These are phyloP conservation scores for Quercus parvula DNA, from an alignment of 306 rosid genomes.

Conservation along the genomic window DNA sequence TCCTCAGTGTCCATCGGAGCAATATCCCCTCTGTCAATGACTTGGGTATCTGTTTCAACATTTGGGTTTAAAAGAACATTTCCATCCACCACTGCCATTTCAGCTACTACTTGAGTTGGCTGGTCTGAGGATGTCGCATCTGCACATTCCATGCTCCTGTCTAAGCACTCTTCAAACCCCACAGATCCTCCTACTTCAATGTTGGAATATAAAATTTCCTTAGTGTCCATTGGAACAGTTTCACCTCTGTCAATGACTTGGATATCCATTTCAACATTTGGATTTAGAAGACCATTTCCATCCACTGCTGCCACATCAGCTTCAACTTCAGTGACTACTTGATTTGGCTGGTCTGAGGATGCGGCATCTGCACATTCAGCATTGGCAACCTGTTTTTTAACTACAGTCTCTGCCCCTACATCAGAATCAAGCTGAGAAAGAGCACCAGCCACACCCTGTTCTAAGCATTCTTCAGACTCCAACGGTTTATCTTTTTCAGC, in stretches of 20 bases:
- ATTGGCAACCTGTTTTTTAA: slow-evolving; percentile 7
- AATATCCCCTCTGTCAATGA: slow-evolving; percentile 9
- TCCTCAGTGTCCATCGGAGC: slow-evolving; percentile 25
- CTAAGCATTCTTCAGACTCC: slow-evolving; percentile 12
- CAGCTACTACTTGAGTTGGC: slow-evolving; percentile 16
- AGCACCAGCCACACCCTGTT: slow-evolving; percentile 13
- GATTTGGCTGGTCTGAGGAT: slow-evolving; percentile 10
- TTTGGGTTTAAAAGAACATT: slow-evolving; percentile 17
- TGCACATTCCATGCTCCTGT: slow-evolving; percentile 27
- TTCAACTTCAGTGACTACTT: slow-evolving; percentile 11
- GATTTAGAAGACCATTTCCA: too few relatives aligned
- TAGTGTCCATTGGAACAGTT: background rate
- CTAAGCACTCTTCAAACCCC: slow-evolving; percentile 9
- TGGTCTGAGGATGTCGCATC: slow-evolving; percentile 3
- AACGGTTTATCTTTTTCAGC: slow-evolving; percentile 2
- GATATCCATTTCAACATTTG: too few relatives aligned
- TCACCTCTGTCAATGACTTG: background rate
- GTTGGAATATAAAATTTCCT: background rate
- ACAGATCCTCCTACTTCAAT: slow-evolving; percentile 9
- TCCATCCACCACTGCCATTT: slow-evolving; percentile 15
- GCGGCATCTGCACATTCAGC: slow-evolving; percentile 27
- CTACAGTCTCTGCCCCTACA: slow-evolving; percentile 24
- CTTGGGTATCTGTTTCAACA: slow-evolving; percentile 21
- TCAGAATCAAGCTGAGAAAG: slow-evolving; percentile 11
- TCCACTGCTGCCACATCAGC: too few relatives aligned